Conservation (phyloP, 129 eudicot species). For the Glebionis coronaria region DNA sequence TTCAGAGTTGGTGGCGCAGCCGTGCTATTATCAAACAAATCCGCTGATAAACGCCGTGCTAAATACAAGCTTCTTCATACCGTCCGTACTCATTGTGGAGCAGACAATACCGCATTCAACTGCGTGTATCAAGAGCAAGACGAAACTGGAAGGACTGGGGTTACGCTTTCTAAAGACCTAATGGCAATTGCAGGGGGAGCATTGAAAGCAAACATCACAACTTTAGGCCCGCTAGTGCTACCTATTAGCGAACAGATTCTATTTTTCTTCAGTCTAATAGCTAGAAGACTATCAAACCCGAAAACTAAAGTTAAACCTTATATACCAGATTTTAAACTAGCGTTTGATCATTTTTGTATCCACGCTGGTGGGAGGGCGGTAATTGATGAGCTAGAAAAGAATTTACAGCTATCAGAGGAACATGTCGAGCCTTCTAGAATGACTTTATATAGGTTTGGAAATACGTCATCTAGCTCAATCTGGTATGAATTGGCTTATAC, state of each 20-base stretch:
- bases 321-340: conserved; percentile 62
- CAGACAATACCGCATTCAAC: conserved; percentile 42
- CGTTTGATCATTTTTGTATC: conserved; percentile 62
- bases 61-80: conserved; percentile 50
- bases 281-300: conserved; percentile 29
- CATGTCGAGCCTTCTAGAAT: conserved; percentile 71
- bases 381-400: conserved; percentile 66
- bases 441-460: conserved; percentile 67
- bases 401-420: conserved; percentile 33
- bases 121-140: conserved; percentile 64
- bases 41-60: conserved; percentile 29
- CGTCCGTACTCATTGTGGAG: conserved; percentile 54
- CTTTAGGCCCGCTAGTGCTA: conserved; percentile 53
- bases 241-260: conserved; percentile 55
- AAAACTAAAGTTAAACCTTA: conserved; percentile 37
- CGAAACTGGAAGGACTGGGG: conserved; percentile 40
- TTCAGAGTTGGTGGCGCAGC: conserved; percentile 62
- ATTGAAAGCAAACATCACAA: conserved; percentile 51
- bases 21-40: conserved; percentile 38
- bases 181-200: conserved; percentile 66
- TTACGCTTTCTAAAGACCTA: conserved; percentile 48
- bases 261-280: conserved; percentile 38
- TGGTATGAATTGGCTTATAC: conserved; percentile 66
- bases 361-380: conserved; percentile 74
- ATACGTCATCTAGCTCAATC: conserved; percentile 68